Conservation (phyloP, 2,329 filamentous ascomycete species). For the Exophiala aquamarina region DNA sequence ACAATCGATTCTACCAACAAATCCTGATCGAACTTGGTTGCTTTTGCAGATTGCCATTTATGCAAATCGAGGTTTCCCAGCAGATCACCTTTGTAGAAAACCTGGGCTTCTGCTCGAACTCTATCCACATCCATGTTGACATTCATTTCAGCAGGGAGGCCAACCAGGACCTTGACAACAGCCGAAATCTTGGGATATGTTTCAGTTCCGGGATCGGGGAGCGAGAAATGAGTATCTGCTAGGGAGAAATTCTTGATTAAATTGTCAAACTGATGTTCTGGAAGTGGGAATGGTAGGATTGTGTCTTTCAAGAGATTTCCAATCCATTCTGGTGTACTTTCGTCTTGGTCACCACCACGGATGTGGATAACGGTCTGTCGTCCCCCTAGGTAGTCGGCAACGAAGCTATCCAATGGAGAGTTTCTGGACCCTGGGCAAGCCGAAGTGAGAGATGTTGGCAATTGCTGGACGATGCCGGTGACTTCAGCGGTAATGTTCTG, state of each 20-base stretch:
- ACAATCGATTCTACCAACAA: slow-evolving; percentile 76
- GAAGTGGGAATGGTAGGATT: slow-evolving; percentile 80
- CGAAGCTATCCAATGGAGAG: slow-evolving; percentile 80
- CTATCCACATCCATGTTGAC: slow-evolving; percentile 76
- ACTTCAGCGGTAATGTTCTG: slow-evolving; percentile 68
- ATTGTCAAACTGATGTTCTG: slow-evolving; percentile 76
- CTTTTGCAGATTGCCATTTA: slow-evolving; percentile 83
- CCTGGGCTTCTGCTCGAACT: slow-evolving; percentile 74
- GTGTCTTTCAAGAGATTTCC: slow-evolving; percentile 76
- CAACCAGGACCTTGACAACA: slow-evolving; percentile 74
- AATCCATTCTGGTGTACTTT: slow-evolving; percentile 77
- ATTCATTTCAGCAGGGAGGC: slow-evolving; percentile 81
- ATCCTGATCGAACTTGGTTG: slow-evolving; percentile 63
- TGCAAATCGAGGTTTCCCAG: slow-evolving; percentile 77
- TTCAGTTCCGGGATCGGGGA: slow-evolving; percentile 79
- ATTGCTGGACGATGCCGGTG: slow-evolving; percentile 67
- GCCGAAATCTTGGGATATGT: slow-evolving; percentile 79
- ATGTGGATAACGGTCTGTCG: slow-evolving; percentile 78
- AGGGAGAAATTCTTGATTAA: slow-evolving; percentile 86
- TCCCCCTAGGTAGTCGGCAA: slow-evolving; percentile 80
- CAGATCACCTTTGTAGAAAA: slow-evolving; percentile 74
- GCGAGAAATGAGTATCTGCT: slow-evolving; percentile 77
- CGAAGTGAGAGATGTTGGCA: slow-evolving; percentile 71
- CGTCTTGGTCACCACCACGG: slow-evolving; percentile 69
- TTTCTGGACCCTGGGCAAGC: slow-evolving; percentile 73